Conservation (phyloP, 2,329 filamentous ascomycete genomes). For the Tolypocladium tropicale region DNA sequence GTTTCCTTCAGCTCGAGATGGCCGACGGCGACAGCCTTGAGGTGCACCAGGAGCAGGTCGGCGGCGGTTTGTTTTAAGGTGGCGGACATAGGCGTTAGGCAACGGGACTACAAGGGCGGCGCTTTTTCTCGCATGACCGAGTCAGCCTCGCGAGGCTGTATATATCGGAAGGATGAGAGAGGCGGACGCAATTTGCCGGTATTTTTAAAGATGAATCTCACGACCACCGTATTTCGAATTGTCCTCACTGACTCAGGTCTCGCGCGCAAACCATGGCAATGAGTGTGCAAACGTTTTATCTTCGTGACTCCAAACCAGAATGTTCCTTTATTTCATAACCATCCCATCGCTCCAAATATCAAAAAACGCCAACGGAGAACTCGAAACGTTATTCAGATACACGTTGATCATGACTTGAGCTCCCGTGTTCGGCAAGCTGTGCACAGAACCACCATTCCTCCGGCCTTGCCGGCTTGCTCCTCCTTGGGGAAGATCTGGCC, state of each 20-base stretch:
- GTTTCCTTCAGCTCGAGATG: slow-evolving; percentile 72
- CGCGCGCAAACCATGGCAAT: not conserved
- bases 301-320: not conserved
- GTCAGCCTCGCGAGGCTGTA: not conserved
- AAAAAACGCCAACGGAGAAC: not conserved
- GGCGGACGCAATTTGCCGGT: not conserved
- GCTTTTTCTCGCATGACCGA: not conserved
- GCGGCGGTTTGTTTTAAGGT: slow-evolving; percentile 40
- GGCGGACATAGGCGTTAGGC: not conserved
- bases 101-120: not conserved
- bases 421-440: slow-evolving; percentile 50
- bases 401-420: slow-evolving; percentile 37
- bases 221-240: not conserved
- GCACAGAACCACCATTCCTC: slow-evolving; percentile 46
- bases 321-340: not conserved
- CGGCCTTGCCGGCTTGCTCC: no score
- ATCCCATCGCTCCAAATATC: not conserved
- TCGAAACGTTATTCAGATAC: slow-evolving; percentile 1
- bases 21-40: slow-evolving; percentile 90
- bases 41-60: slow-evolving; percentile 97
- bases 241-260: not conserved
- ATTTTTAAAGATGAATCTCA: not conserved
- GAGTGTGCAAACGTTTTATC: not conserved
- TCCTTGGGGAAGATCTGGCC: slow-evolving; percentile 55
- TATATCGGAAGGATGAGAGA: not conserved